Percentiles rank a stretch among this genome's conserved stretches.
Conservation (phyloP, 2,329 filamentous ascomycete genomes). For the Aspergillus viridinutans region DNA sequence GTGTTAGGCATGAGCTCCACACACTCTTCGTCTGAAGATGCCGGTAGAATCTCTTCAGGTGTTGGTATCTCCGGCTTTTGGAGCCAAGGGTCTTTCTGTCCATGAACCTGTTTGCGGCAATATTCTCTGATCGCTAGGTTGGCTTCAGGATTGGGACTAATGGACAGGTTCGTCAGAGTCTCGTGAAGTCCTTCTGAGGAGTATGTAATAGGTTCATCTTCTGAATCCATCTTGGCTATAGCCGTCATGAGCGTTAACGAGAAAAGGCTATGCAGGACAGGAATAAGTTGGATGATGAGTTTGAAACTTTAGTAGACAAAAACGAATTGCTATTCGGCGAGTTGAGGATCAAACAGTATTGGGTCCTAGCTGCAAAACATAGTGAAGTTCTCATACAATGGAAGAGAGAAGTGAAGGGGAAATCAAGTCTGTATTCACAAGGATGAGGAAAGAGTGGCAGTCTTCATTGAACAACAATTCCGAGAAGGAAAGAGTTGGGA, state of each 20-base stretch:
- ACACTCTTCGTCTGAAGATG: conserved; percentile 16
- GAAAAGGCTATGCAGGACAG: not conserved
- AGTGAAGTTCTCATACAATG: not conserved
- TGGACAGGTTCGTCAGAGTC: not conserved
- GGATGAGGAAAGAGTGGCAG: not conserved
- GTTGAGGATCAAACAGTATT: not conserved
- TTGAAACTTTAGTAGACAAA: not conserved
- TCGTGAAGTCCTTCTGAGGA: not conserved
- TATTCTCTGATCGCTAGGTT: conserved; percentile 30
- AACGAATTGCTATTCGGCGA: not conserved
- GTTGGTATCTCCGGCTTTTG: conserved; percentile 39
- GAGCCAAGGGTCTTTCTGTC: conserved; percentile 28
- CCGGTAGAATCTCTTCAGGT: conserved; percentile 35
- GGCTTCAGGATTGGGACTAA: conserved; percentile 4
- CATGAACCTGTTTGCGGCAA: conserved; percentile 15
- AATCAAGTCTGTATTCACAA: not conserved
- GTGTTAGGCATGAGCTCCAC: conserved; percentile 50
- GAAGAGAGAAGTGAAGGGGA: not conserved
- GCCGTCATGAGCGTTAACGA: not conserved
- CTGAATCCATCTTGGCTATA: not conserved
- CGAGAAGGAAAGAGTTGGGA: not conserved
- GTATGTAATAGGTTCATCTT: not conserved
- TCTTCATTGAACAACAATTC: not conserved
- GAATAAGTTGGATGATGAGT: not conserved
- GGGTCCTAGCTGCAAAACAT: not conserved